Evolutionary conservation across 2,329 filamentous ascomycete species (phyloP), one percentile per base, ranked within the genome.

Genomic region (Aspergillus ibericus): DNA sequence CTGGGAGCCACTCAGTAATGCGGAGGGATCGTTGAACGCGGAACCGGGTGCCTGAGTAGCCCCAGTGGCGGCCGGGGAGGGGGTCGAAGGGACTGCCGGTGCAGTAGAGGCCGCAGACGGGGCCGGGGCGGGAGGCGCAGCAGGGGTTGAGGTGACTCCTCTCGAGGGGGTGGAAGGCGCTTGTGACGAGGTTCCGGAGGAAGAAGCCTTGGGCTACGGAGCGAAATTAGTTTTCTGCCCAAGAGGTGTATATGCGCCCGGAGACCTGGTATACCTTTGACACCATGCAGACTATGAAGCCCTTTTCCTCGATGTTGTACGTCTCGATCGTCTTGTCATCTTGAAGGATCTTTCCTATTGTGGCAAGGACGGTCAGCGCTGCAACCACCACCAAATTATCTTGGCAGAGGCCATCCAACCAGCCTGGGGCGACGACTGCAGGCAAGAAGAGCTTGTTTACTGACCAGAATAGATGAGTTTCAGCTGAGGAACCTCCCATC

Each of bases 251-350:
- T 29, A 25, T 50, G 22, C 29, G 44, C n/a, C 46, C 34, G 20
- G 12, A 50, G 8, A 18, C 13, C 18, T 35, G 22, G 22, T 46
- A 63, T 81, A 96, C 93, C 90, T 98, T 98, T 75, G 91, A 92
- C 70, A 96, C 88, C 88, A 99, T 96, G 81, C 95, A 99, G 61
- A 99, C 95, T 70, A 99, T 92, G 76, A 98, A 99, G 36, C 95
- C 95, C 84, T 98, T 99, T 85, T 98, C 95, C 79, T 99, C 93
- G 64, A 99, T 98, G 80, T 92, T 96, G 82, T 98, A 98, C 40
- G 91, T 93, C 77, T 92, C 92, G 68, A 99, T 90, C 2, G 93
- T 96, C 74, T 97, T 95, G 62, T 92, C 92, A 89, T 99, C 93
- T 79, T 97, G 93, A 66, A 99, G 82, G 69, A 99, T 98, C 83